Evolutionary conservation across 2,329 filamentous ascomycete species (phyloP).

Genomic region (Calonectria pauciramosa): DNA sequence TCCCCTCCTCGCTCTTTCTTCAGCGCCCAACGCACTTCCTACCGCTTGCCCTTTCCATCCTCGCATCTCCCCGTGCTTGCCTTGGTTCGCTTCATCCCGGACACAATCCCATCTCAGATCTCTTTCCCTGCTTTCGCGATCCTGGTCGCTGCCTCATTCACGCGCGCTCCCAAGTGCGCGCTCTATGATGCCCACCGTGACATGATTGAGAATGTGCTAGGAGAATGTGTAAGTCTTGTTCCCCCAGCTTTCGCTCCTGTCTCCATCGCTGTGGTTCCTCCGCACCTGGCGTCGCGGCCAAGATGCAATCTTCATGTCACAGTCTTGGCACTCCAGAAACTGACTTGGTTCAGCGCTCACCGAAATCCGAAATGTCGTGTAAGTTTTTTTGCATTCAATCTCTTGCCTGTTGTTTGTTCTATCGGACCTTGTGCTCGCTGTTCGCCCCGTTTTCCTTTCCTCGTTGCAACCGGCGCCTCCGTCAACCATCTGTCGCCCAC

Average conservation of each 20-base stretch:
- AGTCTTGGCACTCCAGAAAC: slow-evolving; percentile 52
- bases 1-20: slow-evolving; percentile 41
- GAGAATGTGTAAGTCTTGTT: slow-evolving; percentile 57
- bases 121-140: slow-evolving; percentile 26
- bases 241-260: slow-evolving; percentile 21
- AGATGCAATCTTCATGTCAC: slow-evolving; percentile 45
- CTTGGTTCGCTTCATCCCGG: slow-evolving; percentile 1
- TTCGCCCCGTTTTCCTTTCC: slow-evolving; percentile 23
- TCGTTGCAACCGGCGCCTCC: slow-evolving; percentile 5
- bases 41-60: slow-evolving; percentile 35
- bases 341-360: slow-evolving; percentile 59
- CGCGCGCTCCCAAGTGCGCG: slow-evolving; percentile 46
- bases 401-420: slow-evolving; percentile 15
- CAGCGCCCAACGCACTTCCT: slow-evolving; percentile 31
- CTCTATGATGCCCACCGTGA: slow-evolving; percentile 51
- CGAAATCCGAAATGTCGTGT: slow-evolving; percentile 66
- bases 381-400: slow-evolving; percentile 49
- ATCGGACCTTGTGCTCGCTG: slow-evolving; percentile 21
- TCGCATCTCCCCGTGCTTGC: slow-evolving; percentile 31
- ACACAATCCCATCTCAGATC: slow-evolving; percentile 23
- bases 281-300: slow-evolving; percentile 40
- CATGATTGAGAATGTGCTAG: slow-evolving; percentile 56
- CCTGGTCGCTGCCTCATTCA: slow-evolving; percentile 39
- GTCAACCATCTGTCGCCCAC: slow-evolving; percentile 6
- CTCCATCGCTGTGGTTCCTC: slow-evolving; percentile 18